These are phyloP conservation scores for Euphorbia pulcherrima DNA, from an alignment of 345 rosid species.

Conservation along the genomic window DNA sequence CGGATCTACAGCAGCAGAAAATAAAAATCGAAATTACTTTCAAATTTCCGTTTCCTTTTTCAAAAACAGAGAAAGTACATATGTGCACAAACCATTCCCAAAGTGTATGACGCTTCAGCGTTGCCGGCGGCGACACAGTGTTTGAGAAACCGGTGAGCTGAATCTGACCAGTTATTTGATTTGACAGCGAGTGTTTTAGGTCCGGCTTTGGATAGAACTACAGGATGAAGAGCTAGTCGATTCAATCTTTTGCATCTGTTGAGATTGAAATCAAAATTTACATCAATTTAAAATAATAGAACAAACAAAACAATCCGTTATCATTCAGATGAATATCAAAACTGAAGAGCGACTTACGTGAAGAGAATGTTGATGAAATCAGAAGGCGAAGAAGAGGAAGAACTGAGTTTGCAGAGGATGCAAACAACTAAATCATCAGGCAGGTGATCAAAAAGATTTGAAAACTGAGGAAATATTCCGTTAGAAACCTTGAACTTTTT, in stretches of 20 bases:
- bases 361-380: conserved; percentile 43
- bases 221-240: conserved; percentile 33
- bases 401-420: conserved; percentile 48
- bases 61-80: no score
- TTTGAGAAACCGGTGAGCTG: conserved; percentile 50
- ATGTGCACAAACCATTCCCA: conserved; percentile 56
- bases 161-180: conserved; percentile 52
- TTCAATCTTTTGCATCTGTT: conserved; percentile 51
- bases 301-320: no score
- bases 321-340: background rate
- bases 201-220: conserved; percentile 47
- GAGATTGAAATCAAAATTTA: background rate
- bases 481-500: conserved; percentile 30
- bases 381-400: conserved; percentile 53
- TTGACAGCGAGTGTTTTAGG: conserved; percentile 38
- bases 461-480: background rate
- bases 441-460: conserved; percentile 43
- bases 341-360: conserved; percentile 34
- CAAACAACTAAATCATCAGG: conserved; percentile 55
- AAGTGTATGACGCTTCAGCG: conserved; percentile 46
- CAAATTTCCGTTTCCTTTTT: no score
- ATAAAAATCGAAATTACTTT: background rate
- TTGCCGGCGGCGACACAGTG: conserved; percentile 53
- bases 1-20: conserved; percentile 46
- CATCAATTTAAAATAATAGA: background rate